Percentiles rank a stretch among this genome's conserved stretches.
Evolutionary conservation across 305 asterid species (phyloP).

Genomic region (Solanum hybrid): DNA sequence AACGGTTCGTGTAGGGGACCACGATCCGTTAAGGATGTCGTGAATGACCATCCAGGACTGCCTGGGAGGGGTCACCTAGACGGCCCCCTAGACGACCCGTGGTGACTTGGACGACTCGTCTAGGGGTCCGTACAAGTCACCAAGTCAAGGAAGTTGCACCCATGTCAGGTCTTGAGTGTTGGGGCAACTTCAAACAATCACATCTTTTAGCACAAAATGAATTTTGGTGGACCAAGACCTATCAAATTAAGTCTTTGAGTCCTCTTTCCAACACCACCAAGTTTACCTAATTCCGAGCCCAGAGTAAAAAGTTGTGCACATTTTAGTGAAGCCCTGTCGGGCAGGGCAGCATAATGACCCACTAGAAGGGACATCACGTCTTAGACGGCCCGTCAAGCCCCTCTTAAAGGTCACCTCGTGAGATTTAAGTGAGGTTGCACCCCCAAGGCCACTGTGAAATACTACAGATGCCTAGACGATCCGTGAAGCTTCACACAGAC

Average conservation of each 20-base stretch:
- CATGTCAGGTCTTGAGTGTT: neutral
- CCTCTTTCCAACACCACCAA: neutral
- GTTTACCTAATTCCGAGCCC: neutral
- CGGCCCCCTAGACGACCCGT: neutral
- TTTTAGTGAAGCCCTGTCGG: neutral
- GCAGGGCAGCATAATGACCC: neutral
- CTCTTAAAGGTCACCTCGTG: neutral
- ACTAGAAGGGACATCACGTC: neutral
- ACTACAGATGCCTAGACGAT: neutral
- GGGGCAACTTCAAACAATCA: neutral
- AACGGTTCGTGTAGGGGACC: neutral
- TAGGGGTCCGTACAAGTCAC: neutral
- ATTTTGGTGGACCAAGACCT: neutral
- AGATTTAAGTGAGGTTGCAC: neutral
- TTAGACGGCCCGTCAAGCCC: neutral
- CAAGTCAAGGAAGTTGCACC: neutral
- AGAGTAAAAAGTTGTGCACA: neutral
- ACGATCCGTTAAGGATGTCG: neutral
- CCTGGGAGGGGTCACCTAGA: neutral
- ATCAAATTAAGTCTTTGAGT: neutral
- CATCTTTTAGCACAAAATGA: neutral
- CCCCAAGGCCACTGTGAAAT: neutral
- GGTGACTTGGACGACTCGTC: neutral
- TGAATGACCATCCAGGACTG: neutral
- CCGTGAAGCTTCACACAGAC: neutral